These are phyloP conservation scores for Trifolium dubium DNA, from an alignment of 306 rosid genomes.

Conservation along the genomic window DNA sequence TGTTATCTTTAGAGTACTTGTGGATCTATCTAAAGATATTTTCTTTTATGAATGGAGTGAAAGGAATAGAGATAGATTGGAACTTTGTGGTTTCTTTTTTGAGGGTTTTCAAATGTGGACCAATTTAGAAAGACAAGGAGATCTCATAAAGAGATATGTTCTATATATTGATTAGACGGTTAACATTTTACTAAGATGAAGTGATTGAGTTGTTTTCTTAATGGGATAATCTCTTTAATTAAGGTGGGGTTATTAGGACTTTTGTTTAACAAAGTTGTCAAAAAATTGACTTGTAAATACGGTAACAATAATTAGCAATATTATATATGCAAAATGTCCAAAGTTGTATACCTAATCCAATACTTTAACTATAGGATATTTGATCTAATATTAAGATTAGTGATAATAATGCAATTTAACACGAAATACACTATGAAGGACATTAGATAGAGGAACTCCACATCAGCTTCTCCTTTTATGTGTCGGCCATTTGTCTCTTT, in stretches of 20 bases:
- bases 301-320: constrained; percentile 44
- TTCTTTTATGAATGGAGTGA: not conserved
- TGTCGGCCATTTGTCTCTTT: constrained; percentile 72
- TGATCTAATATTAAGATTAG: constrained; percentile 25
- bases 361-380: constrained; percentile 44
- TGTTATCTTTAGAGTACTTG: constrained; percentile 34
- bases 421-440: constrained; percentile 50
- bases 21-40: constrained; percentile 30
- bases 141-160: constrained; percentile 82
- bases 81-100: constrained; percentile 46
- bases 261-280: constrained; percentile 51
- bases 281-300: constrained; percentile 56
- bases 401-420: constrained; percentile 36
- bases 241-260: constrained; percentile 51
- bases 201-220: constrained; percentile 53
- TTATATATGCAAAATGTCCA: constrained; percentile 38
- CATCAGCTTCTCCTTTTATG: constrained; percentile 50
- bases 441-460: constrained; percentile 54
- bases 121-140: constrained; percentile 53
- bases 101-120: constrained; percentile 43
- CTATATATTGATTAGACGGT: constrained; percentile 53
- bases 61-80: constrained; percentile 24
- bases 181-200: constrained; percentile 49
- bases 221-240: constrained; percentile 47
- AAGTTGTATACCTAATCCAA: constrained; percentile 43